A percentile compares a stretch with the other conserved stretches of the same genome.
phyloP scores from a whole-genome alignment of 352 stramenopile species.

The Pythium grandisporangium region DNA sequence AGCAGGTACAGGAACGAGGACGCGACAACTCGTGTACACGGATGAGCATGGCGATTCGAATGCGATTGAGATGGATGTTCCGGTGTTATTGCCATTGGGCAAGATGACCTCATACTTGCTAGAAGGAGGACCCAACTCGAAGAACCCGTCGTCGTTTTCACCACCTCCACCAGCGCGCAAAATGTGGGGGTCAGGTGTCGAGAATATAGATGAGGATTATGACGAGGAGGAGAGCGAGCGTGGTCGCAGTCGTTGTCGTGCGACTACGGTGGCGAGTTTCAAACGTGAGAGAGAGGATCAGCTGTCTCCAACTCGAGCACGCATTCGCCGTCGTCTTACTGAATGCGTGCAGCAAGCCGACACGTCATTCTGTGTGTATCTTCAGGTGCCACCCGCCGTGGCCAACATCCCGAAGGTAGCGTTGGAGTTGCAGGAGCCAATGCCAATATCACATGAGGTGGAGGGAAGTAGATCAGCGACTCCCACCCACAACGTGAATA shows the following conservation, averaged over 20 bases:
- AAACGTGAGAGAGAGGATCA: constrained; percentile 15
- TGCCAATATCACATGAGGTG: constrained; percentile 9
- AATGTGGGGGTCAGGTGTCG: constrained; percentile 14
- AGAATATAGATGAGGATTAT: constrained; percentile 11
- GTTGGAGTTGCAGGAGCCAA: constrained; percentile 57
- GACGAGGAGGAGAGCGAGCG: constrained; percentile 11
- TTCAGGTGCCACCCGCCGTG: constrained; percentile 51
- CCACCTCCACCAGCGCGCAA: constrained; percentile 53
- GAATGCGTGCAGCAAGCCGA: constrained; percentile 47
- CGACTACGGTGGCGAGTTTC: constrained; percentile 11
- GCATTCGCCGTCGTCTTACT: constrained; percentile 38
- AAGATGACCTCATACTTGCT: constrained; percentile 52
- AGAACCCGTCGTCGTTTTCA: constrained; percentile 38
- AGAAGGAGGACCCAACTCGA: constrained; percentile 23
- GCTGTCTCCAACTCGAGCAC: constrained; percentile 42
- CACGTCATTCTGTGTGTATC: constrained; percentile 49
- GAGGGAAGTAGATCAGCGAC: constrained; percentile 13
- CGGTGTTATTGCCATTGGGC: constrained; percentile 50
- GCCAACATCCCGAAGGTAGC: constrained; percentile 54
- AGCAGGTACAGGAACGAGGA: constrained; percentile 51
- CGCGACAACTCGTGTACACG: constrained; percentile 45
- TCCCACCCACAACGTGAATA: constrained; percentile 2
- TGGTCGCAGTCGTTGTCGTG: neutral
- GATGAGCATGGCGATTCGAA: constrained; percentile 35
- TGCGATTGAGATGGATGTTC: constrained; percentile 68